Conservation (phyloP, 228 moss, liverwort and hornwort species). For the Sphagnum magellanicum region DNA sequence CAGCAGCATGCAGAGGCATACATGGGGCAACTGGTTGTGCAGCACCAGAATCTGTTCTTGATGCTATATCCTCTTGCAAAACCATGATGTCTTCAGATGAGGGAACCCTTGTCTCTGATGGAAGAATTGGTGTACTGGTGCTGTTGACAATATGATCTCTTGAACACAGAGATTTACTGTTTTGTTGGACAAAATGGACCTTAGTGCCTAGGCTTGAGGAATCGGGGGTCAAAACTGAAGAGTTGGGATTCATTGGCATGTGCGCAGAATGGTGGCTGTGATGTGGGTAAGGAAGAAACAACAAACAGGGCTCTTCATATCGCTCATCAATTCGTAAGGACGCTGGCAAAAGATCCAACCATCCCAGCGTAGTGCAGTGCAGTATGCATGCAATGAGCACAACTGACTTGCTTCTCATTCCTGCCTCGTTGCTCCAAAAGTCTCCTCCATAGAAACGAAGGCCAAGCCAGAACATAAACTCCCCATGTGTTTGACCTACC, state of each 20-base stretch:
- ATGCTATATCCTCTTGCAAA: background rate
- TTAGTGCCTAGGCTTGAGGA: background rate
- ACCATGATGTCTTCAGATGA: background rate
- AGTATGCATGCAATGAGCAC: slow-evolving; percentile 28
- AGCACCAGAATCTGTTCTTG: background rate
- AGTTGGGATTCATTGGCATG: slow-evolving; percentile 4
- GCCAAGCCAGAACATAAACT: slow-evolving; percentile 30
- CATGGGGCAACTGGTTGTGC: background rate
- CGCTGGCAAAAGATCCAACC: slow-evolving; percentile 33
- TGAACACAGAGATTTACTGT: background rate
- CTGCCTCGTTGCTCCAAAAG: slow-evolving; percentile 22
- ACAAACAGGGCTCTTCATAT: slow-evolving; percentile 31
- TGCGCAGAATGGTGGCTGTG: slow-evolving; percentile 7
- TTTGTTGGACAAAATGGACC: background rate
- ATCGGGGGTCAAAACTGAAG: background rate
- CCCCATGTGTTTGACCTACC: slow-evolving; percentile 27
- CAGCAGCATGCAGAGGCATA: background rate
- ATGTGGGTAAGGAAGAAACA: slow-evolving; percentile 35
- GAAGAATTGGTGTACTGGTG: slow-evolving; percentile 5
- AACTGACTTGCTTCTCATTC: slow-evolving; percentile 31
- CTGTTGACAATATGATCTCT: background rate
- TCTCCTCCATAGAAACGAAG: slow-evolving; percentile 14
- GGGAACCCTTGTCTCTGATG: background rate
- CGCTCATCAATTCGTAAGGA: slow-evolving; percentile 32
- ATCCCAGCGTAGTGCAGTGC: slow-evolving; percentile 27